A percentile compares a stretch with the other conserved stretches of the same genome.
Conservation (phyloP, 768 basidiomycete genomes). For the Pisolithus orientalis region DNA sequence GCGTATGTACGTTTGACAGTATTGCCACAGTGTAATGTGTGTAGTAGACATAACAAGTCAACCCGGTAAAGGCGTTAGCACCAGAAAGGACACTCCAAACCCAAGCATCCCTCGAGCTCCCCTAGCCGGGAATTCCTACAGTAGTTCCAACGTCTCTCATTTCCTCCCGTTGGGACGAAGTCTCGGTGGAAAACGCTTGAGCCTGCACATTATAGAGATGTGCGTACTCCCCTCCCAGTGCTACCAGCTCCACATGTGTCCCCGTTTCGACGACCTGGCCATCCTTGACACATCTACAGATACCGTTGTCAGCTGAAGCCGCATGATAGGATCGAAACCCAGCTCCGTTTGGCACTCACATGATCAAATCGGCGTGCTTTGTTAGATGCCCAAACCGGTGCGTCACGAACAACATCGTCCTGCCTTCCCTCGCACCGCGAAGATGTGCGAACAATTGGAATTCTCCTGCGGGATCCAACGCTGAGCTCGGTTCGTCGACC, state of each 20-base stretch:
- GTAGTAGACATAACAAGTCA: too few species aligned
- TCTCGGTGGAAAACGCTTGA: constrained; percentile 17
- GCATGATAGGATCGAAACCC: background rate
- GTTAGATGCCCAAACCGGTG: constrained; percentile 36
- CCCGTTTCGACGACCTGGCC: constrained; percentile 28
- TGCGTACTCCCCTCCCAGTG: constrained; percentile 26
- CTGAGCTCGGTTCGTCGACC: constrained; percentile 35
- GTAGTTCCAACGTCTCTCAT: too few species aligned
- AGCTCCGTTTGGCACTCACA: constrained; percentile 19
- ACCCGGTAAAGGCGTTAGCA: too few species aligned
- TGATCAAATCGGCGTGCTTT: constrained; percentile 30
- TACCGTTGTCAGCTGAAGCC: background rate
- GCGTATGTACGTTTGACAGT: too few species aligned
- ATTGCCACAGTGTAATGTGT: too few species aligned
- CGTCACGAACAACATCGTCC: constrained; percentile 36
- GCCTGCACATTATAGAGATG: constrained; percentile 29
- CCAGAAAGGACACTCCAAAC: too few species aligned
- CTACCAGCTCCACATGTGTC: constrained; percentile 27
- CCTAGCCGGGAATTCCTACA: too few species aligned
- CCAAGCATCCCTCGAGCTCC: too few species aligned
- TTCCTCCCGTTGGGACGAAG: background rate
- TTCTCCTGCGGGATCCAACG: constrained; percentile 32
- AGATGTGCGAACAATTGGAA: constrained; percentile 26
- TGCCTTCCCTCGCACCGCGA: constrained; percentile 20
- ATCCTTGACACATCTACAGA: constrained; percentile 27